Conservation (phyloP, 441 rosid genomes). For the Brassica balearica region DNA sequence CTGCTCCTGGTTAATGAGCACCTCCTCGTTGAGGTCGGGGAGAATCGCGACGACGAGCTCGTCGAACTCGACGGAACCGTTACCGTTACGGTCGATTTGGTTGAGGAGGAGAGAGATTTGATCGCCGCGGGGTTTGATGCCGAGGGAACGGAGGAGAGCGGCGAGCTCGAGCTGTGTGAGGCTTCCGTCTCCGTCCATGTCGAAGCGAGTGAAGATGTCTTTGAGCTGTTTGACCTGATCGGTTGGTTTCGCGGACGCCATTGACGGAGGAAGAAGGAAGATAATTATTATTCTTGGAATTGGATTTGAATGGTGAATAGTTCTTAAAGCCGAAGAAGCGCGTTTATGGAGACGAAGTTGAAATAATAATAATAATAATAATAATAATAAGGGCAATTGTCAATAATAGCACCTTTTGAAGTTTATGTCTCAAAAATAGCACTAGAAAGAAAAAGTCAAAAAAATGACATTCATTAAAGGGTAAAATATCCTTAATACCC, state of each 20-base stretch:
- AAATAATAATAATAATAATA: too few species aligned
- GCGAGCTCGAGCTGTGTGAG: slow-evolving; percentile 68
- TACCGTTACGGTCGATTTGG: slow-evolving; percentile 62
- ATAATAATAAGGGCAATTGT: too few species aligned
- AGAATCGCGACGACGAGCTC: slow-evolving; percentile 59
- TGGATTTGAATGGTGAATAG: slow-evolving; percentile 31
- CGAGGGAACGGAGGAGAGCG: slow-evolving; percentile 70
- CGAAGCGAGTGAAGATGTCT: slow-evolving; percentile 63
- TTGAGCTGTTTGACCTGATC: slow-evolving; percentile 67
- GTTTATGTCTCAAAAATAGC: too few species aligned
- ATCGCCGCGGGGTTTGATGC: slow-evolving; percentile 66
- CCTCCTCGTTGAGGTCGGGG: slow-evolving; percentile 57
- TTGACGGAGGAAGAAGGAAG: slow-evolving; percentile 36
- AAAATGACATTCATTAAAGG: too few species aligned
- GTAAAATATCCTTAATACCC: too few species aligned
- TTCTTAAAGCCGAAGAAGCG: slow-evolving; percentile 38
- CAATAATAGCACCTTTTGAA: too few species aligned
- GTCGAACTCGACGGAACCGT: slow-evolving; percentile 64
- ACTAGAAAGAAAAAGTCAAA: too few species aligned
- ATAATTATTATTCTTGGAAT: slow-evolving; percentile 8
- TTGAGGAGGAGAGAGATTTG: slow-evolving; percentile 52
- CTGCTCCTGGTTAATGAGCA: slow-evolving; percentile 60
- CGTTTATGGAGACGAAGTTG: slow-evolving; percentile 43
- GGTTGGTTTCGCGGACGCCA: slow-evolving; percentile 40
- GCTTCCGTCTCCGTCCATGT: slow-evolving; percentile 74